Conservation (phyloP, 768 basidiomycete species). For the Cystofilobasidium ferigula region DNA sequence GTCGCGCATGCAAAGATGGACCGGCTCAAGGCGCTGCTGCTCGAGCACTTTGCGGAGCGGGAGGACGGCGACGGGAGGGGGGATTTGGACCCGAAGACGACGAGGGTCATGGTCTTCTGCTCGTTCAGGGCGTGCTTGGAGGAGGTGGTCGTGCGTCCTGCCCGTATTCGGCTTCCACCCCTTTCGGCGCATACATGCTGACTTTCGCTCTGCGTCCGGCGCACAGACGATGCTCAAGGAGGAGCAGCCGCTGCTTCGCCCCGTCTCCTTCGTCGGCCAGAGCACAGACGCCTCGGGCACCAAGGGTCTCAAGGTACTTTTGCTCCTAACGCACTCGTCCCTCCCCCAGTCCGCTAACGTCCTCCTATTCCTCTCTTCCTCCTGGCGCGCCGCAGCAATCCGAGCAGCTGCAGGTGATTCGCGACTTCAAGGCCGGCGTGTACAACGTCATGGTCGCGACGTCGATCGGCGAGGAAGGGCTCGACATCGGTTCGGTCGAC, state of each 20-base stretch:
- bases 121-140: conserved; percentile 83
- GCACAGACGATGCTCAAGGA: conserved; percentile 52
- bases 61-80: conserved; percentile 16
- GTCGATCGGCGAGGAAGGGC: conserved; percentile 92
- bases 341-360: neutral
- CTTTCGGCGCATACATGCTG: too few relatives aligned
- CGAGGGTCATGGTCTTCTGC: conserved; percentile 87
- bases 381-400: neutral
- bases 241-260: conserved; percentile 66
- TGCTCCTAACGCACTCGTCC: too few relatives aligned
- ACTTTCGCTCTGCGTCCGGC: neutral
- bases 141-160: conserved; percentile 55
- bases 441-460: conserved; percentile 91
- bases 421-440: conserved; percentile 71
- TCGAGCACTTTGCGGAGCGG: conserved; percentile 62
- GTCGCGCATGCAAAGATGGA: conserved; percentile 82
- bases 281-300: conserved; percentile 70
- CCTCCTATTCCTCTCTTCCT: neutral
- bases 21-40: conserved; percentile 52
- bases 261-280: conserved; percentile 82
- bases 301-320: conserved; percentile 67
- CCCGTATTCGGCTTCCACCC: neutral
- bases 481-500: conserved; percentile 97
- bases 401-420: conserved; percentile 53
- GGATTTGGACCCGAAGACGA: conserved; percentile 34